These are phyloP conservation scores for Aspergillus diversus DNA, from an alignment of 495 filamentous ascomycete species.

Conservation along the genomic window DNA sequence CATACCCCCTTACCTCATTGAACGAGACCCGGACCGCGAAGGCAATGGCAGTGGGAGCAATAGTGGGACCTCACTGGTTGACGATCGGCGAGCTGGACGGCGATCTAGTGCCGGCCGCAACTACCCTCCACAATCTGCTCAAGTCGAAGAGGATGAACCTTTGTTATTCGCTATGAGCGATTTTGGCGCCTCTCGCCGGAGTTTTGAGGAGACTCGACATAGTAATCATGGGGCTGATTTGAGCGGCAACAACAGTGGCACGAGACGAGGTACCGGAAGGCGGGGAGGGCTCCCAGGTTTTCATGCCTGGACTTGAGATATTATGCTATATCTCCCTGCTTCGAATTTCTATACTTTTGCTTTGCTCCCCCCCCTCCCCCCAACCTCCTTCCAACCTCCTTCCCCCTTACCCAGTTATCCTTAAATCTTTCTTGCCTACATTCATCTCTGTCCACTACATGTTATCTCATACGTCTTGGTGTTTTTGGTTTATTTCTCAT, in stretches of 20 bases:
- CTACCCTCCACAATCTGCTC: conserved; percentile 36
- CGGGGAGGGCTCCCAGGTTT: conserved; percentile 44
- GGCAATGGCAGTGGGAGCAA: conserved; percentile 57
- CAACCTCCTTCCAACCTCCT: conserved; percentile 2
- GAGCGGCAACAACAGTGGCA: conserved; percentile 34
- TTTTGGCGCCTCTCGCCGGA: conserved; percentile 68
- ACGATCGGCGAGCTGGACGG: conserved; percentile 40
- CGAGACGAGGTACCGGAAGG: conserved; percentile 46
- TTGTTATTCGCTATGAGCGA: conserved; percentile 89
- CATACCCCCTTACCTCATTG: conserved; percentile 39
- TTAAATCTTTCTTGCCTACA: not conserved
- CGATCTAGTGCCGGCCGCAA: conserved; percentile 40
- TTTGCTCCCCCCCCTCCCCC: conserved; percentile 3
- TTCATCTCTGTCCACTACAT: not conserved
- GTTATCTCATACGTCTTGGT: conserved; percentile 17
- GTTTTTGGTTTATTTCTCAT: conserved; percentile 1
- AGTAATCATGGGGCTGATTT: conserved; percentile 43
- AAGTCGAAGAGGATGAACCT: conserved; percentile 73
- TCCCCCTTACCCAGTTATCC: not conserved
- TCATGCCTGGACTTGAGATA: conserved; percentile 36
- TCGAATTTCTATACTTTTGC: conserved; percentile 5
- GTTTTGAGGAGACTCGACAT: conserved; percentile 69
- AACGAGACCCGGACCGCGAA: conserved; percentile 49
- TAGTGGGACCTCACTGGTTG: conserved; percentile 46
- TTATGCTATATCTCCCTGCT: not conserved